Conservation (phyloP, 1,139 yeast genomes). For the Zygosaccharomyces sapae region DNA sequence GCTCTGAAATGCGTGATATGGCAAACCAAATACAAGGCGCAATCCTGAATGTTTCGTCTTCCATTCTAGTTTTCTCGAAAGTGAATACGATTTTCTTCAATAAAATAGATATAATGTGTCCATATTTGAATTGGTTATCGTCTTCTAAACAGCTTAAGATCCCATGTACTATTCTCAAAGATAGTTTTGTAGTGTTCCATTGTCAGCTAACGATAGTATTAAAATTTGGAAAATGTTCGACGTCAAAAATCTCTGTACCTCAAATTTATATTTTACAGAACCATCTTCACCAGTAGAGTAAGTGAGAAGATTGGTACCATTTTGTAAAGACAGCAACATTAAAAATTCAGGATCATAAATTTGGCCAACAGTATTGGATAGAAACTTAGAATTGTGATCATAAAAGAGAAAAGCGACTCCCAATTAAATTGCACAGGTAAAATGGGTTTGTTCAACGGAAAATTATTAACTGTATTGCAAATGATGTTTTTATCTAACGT, state of each 20-base stretch:
- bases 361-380: slow-evolving; percentile 21
- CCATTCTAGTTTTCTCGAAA: slow-evolving; percentile 28
- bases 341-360: slow-evolving; percentile 62
- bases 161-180: slow-evolving; percentile 43
- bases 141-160: slow-evolving; percentile 39
- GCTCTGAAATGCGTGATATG: slow-evolving; percentile 52
- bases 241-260: slow-evolving; percentile 56
- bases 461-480: slow-evolving; percentile 45
- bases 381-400: slow-evolving; percentile 18
- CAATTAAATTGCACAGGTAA: slow-evolving; percentile 24
- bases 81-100: slow-evolving; percentile 59
- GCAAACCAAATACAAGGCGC: slow-evolving; percentile 45
- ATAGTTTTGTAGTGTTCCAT: slow-evolving; percentile 51
- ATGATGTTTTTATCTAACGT: slow-evolving; percentile 53
- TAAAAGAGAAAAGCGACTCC: slow-evolving; percentile 33
- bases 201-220: slow-evolving; percentile 50
- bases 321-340: slow-evolving; percentile 53
- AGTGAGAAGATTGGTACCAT: slow-evolving; percentile 51
- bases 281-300: slow-evolving; percentile 35
- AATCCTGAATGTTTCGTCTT: slow-evolving; percentile 26
- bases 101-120: slow-evolving; percentile 51
- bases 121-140: slow-evolving; percentile 52
- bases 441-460: slow-evolving; percentile 29
- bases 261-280: slow-evolving; percentile 39
- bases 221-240: slow-evolving; percentile 56